A percentile compares a stretch with the other conserved stretches of the same genome.
Conservation (phyloP, 257 asterid species). For the Scutellaria baicalensis region DNA sequence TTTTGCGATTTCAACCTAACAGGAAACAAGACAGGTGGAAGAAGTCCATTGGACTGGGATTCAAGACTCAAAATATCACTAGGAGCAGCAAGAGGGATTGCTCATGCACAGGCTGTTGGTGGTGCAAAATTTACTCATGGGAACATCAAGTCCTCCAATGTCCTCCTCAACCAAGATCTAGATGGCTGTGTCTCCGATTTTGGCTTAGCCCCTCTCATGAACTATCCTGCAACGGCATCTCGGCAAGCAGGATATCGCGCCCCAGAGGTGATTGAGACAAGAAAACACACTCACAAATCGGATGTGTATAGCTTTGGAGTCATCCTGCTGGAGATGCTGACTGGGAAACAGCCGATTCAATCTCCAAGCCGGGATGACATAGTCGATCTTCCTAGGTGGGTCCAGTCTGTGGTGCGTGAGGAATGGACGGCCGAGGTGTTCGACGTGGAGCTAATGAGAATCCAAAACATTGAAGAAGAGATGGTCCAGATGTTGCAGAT, state of each 20-base stretch:
- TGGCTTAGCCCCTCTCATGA: conserved; percentile 80
- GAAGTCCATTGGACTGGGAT: conserved; percentile 78
- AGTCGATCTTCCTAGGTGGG: conserved; percentile 91
- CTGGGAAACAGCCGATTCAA: conserved; percentile 75
- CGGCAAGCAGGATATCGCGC: conserved; percentile 78
- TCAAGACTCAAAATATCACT: conserved; percentile 68
- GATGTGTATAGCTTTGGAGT: conserved; percentile 96
- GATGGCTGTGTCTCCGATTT: conserved; percentile 71
- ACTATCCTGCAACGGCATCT: conserved; percentile 51
- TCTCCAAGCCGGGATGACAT: conserved; percentile 74
- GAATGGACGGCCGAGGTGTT: conserved; percentile 98
- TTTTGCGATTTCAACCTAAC: conserved; percentile 4
- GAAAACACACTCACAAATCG: conserved; percentile 72
- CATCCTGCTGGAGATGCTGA: conserved; percentile 81
- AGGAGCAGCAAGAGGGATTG: conserved; percentile 78
- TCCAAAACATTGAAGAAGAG: conserved; percentile 79
- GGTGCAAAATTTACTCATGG: conserved; percentile 84
- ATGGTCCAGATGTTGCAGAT: conserved; percentile 97
- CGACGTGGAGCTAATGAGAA: conserved; percentile 74
- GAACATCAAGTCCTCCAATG: conserved; percentile 73
- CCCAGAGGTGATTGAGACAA: conserved; percentile 69
- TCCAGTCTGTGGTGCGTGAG: conserved; percentile 91
- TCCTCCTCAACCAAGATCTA: conserved; percentile 70
- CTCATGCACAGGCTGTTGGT: conserved; percentile 66
- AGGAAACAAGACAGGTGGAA: conserved; percentile 55